Conservation (phyloP, 2,329 filamentous ascomycete genomes). For the Trichoderma oligosporum region DNA sequence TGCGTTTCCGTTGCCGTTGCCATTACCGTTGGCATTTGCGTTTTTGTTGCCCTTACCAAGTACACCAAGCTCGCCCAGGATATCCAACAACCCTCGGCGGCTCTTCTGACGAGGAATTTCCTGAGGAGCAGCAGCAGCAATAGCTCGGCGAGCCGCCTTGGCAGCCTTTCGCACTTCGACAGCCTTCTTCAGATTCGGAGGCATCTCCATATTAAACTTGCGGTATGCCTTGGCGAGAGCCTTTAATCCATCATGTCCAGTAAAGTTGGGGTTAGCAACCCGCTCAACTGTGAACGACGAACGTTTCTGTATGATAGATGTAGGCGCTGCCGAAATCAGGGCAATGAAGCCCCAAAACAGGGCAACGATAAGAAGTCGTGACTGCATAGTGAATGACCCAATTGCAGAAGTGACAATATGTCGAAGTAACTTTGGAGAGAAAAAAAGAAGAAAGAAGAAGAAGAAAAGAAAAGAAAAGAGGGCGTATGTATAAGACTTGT, state of each 20-base stretch:
- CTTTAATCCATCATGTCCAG: slow-evolving; percentile 51
- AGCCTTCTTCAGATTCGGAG: slow-evolving; percentile 40
- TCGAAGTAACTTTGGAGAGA: not conserved
- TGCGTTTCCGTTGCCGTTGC: not conserved
- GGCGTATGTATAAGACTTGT: not conserved
- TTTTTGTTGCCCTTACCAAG: not conserved
- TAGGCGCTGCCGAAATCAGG: slow-evolving; percentile 45
- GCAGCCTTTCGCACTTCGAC: slow-evolving; percentile 28
- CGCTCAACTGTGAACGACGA: slow-evolving; percentile 62
- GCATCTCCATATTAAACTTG: slow-evolving; percentile 60
- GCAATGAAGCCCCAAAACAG: slow-evolving; percentile 48
- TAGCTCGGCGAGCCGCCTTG: slow-evolving; percentile 9
- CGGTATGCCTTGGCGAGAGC: slow-evolving; percentile 63
- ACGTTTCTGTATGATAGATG: slow-evolving; percentile 42
- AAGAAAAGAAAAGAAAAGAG: not conserved
- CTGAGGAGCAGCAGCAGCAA: not conserved
- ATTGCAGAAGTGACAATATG: not conserved
- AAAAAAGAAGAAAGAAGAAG: not conserved
- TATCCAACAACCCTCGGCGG: not conserved
- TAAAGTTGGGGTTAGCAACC: slow-evolving; percentile 52
- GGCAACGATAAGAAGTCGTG: slow-evolving; percentile 21
- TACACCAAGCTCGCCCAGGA: not conserved
- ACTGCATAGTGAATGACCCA: slow-evolving; percentile 20
- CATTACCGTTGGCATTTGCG: not conserved
- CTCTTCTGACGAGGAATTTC: not conserved